Percentiles rank a stretch among this genome's conserved stretches.
Evolutionary conservation across 805 yeast genomes (phyloP).

Genomic region (Yamadazyma sp.): DNA sequence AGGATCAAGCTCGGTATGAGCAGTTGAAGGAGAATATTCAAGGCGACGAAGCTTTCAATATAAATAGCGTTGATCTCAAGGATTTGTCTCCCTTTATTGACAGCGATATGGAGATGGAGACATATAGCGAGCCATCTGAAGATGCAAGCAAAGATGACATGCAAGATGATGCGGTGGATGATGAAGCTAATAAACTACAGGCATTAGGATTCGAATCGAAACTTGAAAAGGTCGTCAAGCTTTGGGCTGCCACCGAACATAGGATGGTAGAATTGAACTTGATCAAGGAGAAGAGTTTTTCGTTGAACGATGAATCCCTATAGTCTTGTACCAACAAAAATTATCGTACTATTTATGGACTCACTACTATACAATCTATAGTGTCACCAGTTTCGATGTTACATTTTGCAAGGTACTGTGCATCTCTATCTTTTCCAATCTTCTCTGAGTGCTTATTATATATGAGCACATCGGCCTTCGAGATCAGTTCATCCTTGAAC

Average conservation of each 20-base stretch:
- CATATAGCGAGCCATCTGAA: conserved; percentile 18
- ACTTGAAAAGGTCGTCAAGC: conserved; percentile 54
- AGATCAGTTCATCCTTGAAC: conserved; percentile 14
- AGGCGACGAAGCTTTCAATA: neutral
- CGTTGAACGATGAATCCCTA: conserved; percentile 17
- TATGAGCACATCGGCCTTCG: conserved; percentile 24
- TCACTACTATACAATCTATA: conserved; percentile 29
- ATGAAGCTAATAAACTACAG: conserved; percentile 22
- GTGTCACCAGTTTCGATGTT: conserved; percentile 44
- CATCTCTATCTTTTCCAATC: conserved; percentile 22
- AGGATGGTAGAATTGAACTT: conserved; percentile 39
- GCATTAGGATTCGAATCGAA: conserved; percentile 35
- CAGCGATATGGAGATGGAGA: conserved; percentile 1
- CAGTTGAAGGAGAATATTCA: conserved; percentile 7
- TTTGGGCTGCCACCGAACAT: conserved; percentile 68
- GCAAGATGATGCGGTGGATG: conserved; percentile 18
- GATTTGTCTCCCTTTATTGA: conserved; percentile 1
- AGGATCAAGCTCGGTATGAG: conserved; percentile 16
- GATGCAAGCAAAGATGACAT: neutral
- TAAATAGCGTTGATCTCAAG: neutral
- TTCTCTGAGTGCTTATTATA: conserved; percentile 30
- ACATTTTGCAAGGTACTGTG: conserved; percentile 35
- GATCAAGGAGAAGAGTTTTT: conserved; percentile 25
- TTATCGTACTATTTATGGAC: conserved; percentile 1
- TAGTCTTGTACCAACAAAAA: neutral